These are phyloP conservation scores for Syzygium aqueum DNA, from an alignment of 345 rosid genomes.

Conservation along the genomic window DNA sequence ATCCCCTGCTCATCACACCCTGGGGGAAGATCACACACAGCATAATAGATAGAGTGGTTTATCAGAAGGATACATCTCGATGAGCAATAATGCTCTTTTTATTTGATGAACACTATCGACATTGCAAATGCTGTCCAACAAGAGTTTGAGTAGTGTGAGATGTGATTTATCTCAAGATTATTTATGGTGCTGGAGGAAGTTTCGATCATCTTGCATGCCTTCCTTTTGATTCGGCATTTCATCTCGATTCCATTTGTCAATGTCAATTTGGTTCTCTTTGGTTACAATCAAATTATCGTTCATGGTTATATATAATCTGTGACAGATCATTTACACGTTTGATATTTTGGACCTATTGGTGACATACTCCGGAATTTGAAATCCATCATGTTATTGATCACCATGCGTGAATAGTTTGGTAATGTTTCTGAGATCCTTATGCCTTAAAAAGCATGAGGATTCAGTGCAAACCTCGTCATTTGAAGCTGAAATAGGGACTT, in stretches of 20 bases:
- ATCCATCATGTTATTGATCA: neutral
- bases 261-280: neutral
- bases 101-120: neutral
- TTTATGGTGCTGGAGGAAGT: neutral
- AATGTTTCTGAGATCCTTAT: neutral
- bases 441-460: neutral
- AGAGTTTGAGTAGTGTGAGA: neutral
- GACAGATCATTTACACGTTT: neutral
- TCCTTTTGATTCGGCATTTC: neutral
- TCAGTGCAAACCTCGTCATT: neutral
- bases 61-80: neutral
- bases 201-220: neutral
- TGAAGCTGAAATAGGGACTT: constrained; percentile 89
- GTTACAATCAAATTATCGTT: neutral
- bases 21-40: neutral
- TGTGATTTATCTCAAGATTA: neutral
- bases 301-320: neutral
- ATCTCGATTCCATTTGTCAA: neutral
- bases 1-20: neutral
- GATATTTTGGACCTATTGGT: neutral
- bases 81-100: neutral
- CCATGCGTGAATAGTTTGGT: neutral
- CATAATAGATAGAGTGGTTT: neutral
- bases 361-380: neutral
- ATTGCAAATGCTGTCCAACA: neutral